phyloP scores from a whole-genome alignment of 495 filamentous ascomycete species.

The Pyronema domesticum region DNA sequence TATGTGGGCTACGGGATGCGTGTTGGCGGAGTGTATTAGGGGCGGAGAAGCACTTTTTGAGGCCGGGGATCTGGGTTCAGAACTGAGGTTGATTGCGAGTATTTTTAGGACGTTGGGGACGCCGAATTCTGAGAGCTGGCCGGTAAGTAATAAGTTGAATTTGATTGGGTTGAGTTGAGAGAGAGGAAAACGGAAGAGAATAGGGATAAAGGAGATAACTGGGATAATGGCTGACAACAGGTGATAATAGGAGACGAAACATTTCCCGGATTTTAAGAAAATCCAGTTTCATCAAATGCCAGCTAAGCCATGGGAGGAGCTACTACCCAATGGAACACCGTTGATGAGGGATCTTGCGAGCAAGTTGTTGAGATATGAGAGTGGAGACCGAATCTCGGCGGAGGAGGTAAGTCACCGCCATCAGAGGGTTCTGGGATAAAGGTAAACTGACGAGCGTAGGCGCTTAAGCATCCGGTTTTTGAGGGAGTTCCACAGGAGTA shows the following conservation, averaged over 20 bases:
- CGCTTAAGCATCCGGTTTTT: too few relatives aligned
- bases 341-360: conserved; percentile 10
- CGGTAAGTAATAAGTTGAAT: conserved; percentile 22
- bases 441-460: too few relatives aligned
- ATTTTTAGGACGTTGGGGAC: conserved; percentile 83
- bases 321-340: conserved; percentile 12
- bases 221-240: background rate
- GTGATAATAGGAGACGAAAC: conserved; percentile 9
- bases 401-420: conserved; percentile 7
- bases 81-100: conserved; percentile 72
- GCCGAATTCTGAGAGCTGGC: conserved; percentile 60
- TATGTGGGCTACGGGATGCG: conserved; percentile 77
- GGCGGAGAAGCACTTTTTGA: conserved; percentile 52
- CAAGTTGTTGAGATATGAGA: conserved; percentile 17
- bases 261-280: conserved; percentile 24
- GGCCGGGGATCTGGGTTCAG: conserved; percentile 71
- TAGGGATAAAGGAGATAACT: background rate
- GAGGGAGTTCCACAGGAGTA: too few relatives aligned
- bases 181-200: background rate
- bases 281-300: conserved; percentile 18
- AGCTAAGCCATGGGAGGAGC: conserved; percentile 15
- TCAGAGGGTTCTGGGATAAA: too few relatives aligned
- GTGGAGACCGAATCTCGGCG: conserved; percentile 13
- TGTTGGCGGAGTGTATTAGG: conserved; percentile 51
- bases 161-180: background rate